Evolutionary conservation across 2,329 filamentous ascomycete species (phyloP).

Genomic region (Shiraia bambusicola): DNA sequence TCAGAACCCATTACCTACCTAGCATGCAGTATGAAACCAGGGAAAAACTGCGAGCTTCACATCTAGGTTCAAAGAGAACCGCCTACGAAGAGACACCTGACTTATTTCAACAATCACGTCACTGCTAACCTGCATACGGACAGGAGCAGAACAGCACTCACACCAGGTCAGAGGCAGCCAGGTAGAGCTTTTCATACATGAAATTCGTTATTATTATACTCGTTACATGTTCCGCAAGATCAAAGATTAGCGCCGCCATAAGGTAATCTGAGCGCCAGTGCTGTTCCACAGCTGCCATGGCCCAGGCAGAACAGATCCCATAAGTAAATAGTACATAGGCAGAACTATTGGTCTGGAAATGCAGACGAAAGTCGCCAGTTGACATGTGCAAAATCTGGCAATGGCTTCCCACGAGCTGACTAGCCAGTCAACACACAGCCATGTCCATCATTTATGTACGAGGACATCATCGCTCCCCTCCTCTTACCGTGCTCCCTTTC

Average conservation of each 20-base stretch:
- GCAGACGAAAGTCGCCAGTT: conserved; percentile 12
- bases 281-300: conserved; percentile 17
- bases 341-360: conserved; percentile 15
- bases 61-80: too few species aligned
- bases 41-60: too few species aligned
- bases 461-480: neutral
- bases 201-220: conserved; percentile 7
- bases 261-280: conserved; percentile 12
- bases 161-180: neutral
- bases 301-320: conserved; percentile 10
- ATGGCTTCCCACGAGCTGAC: conserved; percentile 27
- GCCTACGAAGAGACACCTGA: too few species aligned
- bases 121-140: neutral
- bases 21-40: too few species aligned
- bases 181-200: too few species aligned
- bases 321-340: conserved; percentile 29
- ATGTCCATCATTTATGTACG: conserved; percentile 13
- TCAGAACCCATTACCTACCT: too few species aligned
- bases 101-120: too few species aligned
- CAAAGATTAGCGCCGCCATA: conserved; percentile 9
- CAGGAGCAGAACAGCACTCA: neutral
- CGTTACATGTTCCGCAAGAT: conserved; percentile 18
- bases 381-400: conserved; percentile 7
- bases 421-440: conserved; percentile 24
- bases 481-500: conserved; percentile 13